Percentiles rank a stretch among this genome's conserved stretches.
Evolutionary conservation across 345 rosid species (phyloP).

Genomic region (Pistacia integerrima): DNA sequence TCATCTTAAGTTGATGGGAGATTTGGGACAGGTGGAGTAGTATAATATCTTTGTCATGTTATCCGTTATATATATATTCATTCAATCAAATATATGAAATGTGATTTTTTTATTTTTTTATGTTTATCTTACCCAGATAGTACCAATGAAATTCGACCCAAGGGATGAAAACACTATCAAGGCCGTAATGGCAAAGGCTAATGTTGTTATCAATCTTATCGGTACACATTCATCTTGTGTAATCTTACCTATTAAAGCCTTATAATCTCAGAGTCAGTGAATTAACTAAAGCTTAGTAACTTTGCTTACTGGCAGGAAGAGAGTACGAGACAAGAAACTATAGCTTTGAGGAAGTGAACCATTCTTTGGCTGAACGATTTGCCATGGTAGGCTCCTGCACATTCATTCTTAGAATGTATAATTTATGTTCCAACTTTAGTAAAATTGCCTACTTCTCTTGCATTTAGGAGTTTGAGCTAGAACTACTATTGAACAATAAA

Average conservation of each 20-base stretch:
- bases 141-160: constrained; percentile 89
- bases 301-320: constrained; percentile 58
- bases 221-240: constrained; percentile 45
- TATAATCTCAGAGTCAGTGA: not conserved
- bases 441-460: not conserved
- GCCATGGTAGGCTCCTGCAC: constrained; percentile 59
- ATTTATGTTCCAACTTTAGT: not conserved
- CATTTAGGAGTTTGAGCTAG: not conserved
- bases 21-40: constrained; percentile 84
- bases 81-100: not conserved
- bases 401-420: not conserved
- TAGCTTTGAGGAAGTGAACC: constrained; percentile 94
- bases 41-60: not conserved
- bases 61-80: not conserved
- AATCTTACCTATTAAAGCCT: not conserved
- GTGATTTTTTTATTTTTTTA: not conserved
- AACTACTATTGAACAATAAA: not conserved
- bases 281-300: not conserved
- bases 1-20: constrained; percentile 99
- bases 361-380: constrained; percentile 76
- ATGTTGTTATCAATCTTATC: constrained; percentile 92
- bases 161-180: constrained; percentile 91
- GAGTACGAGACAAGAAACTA: constrained; percentile 92
- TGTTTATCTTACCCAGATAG: constrained; percentile 58
- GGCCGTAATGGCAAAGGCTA: constrained; percentile 99